A percentile compares a stretch with the other conserved stretches of the same genome.
These are phyloP conservation scores for Daedalea quercina DNA, from an alignment of 768 basidiomycete species.

Conservation along the genomic window DNA sequence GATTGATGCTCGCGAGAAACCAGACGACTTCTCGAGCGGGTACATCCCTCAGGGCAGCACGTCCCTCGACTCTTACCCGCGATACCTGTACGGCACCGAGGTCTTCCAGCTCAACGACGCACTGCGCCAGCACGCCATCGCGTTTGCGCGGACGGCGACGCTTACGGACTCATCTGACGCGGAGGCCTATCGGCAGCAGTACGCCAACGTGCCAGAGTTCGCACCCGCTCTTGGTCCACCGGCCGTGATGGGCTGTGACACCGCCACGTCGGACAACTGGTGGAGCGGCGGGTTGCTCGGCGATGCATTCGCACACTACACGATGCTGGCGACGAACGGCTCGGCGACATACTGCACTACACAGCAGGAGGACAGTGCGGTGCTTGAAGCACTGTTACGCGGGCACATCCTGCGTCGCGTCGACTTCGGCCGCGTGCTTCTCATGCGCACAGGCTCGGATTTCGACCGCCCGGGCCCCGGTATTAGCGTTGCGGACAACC, in stretches of 20 bases:
- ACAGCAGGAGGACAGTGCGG: slow-evolving; percentile 36
- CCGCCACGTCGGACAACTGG: slow-evolving; percentile 30
- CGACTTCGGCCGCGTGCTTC: slow-evolving; percentile 32
- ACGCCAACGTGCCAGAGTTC: slow-evolving; percentile 17
- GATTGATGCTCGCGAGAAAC: slow-evolving; percentile 35
- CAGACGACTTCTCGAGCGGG: slow-evolving; percentile 29
- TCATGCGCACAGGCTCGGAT: slow-evolving; percentile 32
- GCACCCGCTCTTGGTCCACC: slow-evolving; percentile 28
- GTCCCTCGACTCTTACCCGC: slow-evolving; percentile 21
- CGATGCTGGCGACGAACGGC: slow-evolving; percentile 28
- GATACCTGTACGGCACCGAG: slow-evolving; percentile 34
- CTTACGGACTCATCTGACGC: slow-evolving; percentile 28
- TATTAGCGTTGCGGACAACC: slow-evolving; percentile 18
- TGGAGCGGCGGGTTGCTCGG: slow-evolving; percentile 30
- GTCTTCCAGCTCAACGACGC: slow-evolving; percentile 38
- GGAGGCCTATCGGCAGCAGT: slow-evolving; percentile 25
- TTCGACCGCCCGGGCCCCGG: slow-evolving; percentile 24
- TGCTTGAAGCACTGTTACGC: slow-evolving; percentile 30
- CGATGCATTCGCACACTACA: slow-evolving; percentile 31
- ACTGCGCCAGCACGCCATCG: slow-evolving; percentile 26
- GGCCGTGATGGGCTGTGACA: slow-evolving; percentile 27
- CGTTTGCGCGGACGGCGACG: slow-evolving; percentile 21
- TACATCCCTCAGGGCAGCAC: slow-evolving; percentile 28
- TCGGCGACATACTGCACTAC: slow-evolving; percentile 26
- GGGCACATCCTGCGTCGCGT: slow-evolving; percentile 23